Evolutionary conservation across 352 stramenopile species (phyloP), one percentile per base, ranked within the genome.

Genomic region (Pythium dissimile): DNA sequence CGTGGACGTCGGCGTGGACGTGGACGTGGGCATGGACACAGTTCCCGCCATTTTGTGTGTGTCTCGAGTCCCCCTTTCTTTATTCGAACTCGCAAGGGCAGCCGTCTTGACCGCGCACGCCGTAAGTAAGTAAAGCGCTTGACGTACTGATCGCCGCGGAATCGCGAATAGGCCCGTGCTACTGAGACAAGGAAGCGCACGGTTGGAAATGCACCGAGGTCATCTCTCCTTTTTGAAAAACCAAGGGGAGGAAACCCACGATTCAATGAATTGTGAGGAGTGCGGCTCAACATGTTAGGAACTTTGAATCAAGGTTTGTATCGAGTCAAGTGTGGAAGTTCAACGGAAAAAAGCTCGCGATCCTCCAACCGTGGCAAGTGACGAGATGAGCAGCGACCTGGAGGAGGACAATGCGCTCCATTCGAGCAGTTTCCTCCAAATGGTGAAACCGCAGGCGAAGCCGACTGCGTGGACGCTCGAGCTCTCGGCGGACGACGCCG

Each of bases 41-140:
- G 13, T 68, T 68, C 61, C 61, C 61, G 61, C 61, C 61, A 68
- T 68, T 68, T 68, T 59, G 54, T n/a, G n/a, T n/a, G n/a, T n/a
- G n/a, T n/a, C n/a, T n/a, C n/a, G n/a, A n/a, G n/a, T 49, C 15
- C 6, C 43, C 21, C 24, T 28, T 28, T 60, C 58, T 47, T 34
- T 54, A 66, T 50, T 48, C n/a, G 44, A 41, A n/a, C 20, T 3
- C 18, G 27, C 21, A 5, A 16, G 10, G n/a, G 13, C 13, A 35
- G 24, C 23, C 24, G 24, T 27, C 9, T 52, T 23, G 8, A 52
- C 34, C 5, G 34, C 34, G 34, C 35, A 28, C 20, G n/a, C 16
- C 26, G 31, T 60, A 57, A 68, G 54, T 56, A 31, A 46, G 34
- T 54, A 55, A 21, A 8, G 1, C 27, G 10, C 11, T 13, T 18